Base-by-base conservation (phyloP, 352 stramenopile species). In the Pythium biforme region DNA sequence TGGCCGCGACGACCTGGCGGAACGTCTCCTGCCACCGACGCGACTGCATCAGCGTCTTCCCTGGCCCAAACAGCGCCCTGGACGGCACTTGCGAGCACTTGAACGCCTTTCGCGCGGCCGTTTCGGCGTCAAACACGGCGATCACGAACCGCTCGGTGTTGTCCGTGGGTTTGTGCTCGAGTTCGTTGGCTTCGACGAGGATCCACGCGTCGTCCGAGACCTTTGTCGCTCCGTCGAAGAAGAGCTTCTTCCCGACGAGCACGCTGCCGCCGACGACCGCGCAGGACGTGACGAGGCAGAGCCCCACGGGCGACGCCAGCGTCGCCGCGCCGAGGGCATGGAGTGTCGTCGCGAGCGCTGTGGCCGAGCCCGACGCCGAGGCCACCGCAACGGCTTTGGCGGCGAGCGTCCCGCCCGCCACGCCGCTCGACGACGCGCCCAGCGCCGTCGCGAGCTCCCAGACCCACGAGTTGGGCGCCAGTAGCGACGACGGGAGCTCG, bases 131-230 rank as follows among this genome's bases (percentile, higher is more conserved):
- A 53, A 53, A 53, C 5, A 53, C 46, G 12, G 46, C 46, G 26
- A 52, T 25, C 12, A 25, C 46, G 26, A 52, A 52, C 9, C 15
- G 23, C 23, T 52, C 46, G 5, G 7, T 11, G 5, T 40, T 40
- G 34, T 3, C 15, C 9, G 12, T 40, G 8, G 15, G 15, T 11
- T 51, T 33, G 2, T 37, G 12, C 12, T 52, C 20, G 23, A 10
- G 5, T 34, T 12, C 25, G 0, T 31, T 4, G 46, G 46, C 23
- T 25, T 52, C 46, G 10, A 52, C 46, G 23, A 52, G 23, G 46
- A 52, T 34, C 46, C 46, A 52, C 46, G 46, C 46, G 15, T 52
- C 46, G 11, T 52, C 46, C 46, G 46, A 52, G 46, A 52, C 25
- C 12, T 34, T n/a, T n/a, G n/a, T 34, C 2, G 3, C 25, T 11